Base-by-base conservation (phyloP, 2,329 filamentous ascomycete genomes). In the Thielaviopsis punctulata region DNA sequence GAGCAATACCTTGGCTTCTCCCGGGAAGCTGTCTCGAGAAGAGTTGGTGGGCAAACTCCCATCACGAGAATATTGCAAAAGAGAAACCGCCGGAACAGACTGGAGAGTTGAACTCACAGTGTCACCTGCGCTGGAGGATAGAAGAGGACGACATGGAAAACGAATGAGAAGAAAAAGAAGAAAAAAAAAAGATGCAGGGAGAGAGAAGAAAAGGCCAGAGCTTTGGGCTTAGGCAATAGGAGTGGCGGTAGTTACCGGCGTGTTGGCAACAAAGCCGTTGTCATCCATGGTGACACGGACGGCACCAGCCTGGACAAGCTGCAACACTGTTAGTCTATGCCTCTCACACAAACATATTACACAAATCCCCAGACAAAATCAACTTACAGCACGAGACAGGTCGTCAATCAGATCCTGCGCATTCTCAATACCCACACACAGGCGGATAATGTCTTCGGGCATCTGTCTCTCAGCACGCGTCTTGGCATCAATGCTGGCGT, bases 371-470 rank as follows among this genome's bases (percentile, higher is more conserved):
- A 45, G 3, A 45, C 8, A 49, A 36, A 23, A n/a, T 21, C 9
- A 33, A 80, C 86, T 75, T 79, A 93, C 87, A 60, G 92, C 92
- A 60, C 88, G 80, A 56, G 82, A 84, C 55, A 98, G 70, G 67
- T 98, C 92, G 62, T 96, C 90, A 62, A 96, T 86, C 61, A 98
- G 65, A 69, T 98, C 92, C 59, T 87, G 79, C 3, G 76, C 78
- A 66, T 98, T 92, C 66, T 98, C 92, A 61, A 98, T 98, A 45
- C 92, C 92, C 45, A 98, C 88, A 63, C 92, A 98, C 52, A 98
- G 68, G 52, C 92, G 77, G 61, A 98, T 96, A 56, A 98, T 84
- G 65, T 98, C 92, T 68, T 98, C 92, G 10, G 92, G 92, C 80
- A 98, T 84, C 58, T 90, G 82, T 57, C 89, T 77, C 69, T 94